phyloP scores from a whole-genome alignment of 495 filamentous ascomycete species.

The Penicillium psychrofluorescens region DNA sequence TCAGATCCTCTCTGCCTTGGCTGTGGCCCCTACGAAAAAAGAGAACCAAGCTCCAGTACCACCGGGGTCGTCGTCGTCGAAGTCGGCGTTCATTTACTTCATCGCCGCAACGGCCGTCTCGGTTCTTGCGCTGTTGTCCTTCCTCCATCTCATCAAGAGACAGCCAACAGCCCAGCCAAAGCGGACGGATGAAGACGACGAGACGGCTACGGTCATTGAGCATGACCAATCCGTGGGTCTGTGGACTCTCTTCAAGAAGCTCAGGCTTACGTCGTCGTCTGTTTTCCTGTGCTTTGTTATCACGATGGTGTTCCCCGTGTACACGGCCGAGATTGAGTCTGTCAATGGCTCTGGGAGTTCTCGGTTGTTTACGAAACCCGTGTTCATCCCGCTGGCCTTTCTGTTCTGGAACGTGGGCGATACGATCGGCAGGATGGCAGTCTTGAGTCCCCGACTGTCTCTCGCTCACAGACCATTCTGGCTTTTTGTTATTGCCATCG shows the following conservation, averaged over 20 bases:
- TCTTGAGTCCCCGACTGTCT: slow-evolving; percentile 54
- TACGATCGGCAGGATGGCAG: slow-evolving; percentile 64
- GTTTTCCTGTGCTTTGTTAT: slow-evolving; percentile 73
- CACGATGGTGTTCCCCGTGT: slow-evolving; percentile 93
- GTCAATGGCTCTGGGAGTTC: slow-evolving; percentile 46
- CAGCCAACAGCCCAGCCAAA: slow-evolving; percentile 23
- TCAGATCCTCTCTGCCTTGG: slow-evolving; percentile 74
- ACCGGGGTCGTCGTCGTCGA: slow-evolving; percentile 43
- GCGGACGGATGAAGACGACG: slow-evolving; percentile 7
- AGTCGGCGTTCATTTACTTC: slow-evolving; percentile 85
- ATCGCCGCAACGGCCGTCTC: slow-evolving; percentile 72
- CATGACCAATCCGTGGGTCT: slow-evolving; percentile 53
- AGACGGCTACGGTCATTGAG: slow-evolving; percentile 3
- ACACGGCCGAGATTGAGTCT: slow-evolving; percentile 73
- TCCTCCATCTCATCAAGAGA: slow-evolving; percentile 47
- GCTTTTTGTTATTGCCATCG: slow-evolving; percentile 57
- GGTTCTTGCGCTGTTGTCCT: slow-evolving; percentile 47
- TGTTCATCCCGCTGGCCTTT: slow-evolving; percentile 86
- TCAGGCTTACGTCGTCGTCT: slow-evolving; percentile 60
- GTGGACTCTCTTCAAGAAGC: slow-evolving; percentile 58
- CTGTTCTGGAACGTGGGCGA: slow-evolving; percentile 94
- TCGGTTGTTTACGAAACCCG: slow-evolving; percentile 58
- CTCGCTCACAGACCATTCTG: slow-evolving; percentile 53
- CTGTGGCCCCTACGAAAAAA: slow-evolving; percentile 38
- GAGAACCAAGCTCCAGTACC: slow-evolving; percentile 7